Percentiles rank a stretch among this genome's conserved stretches.
phyloP scores from a whole-genome alignment of 2,329 filamentous ascomycete genomes.

The Iodosphaeria phyllophila region DNA sequence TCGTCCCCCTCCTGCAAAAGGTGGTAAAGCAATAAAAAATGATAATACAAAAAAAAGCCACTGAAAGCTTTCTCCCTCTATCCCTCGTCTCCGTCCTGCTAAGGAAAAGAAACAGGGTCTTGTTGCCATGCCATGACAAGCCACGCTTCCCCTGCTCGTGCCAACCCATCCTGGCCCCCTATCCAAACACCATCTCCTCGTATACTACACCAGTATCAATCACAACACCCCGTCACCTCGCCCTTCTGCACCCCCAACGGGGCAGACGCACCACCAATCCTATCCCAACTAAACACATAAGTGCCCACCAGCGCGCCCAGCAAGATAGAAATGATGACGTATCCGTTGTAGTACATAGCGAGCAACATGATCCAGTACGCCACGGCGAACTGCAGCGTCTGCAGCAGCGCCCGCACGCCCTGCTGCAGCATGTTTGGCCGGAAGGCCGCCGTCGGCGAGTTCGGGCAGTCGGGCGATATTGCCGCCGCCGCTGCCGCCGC shows the following conservation, averaged over 20 bases:
- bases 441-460: conserved; percentile 14
- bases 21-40: no score
- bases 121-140: no score
- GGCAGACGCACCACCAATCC: conserved; percentile 11
- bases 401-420: conserved; percentile 42
- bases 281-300: conserved; percentile 59
- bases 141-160: no score
- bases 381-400: conserved; percentile 53
- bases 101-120: no score
- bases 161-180: no score
- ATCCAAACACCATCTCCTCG: no score
- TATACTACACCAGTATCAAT: no score
- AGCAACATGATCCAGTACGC: conserved; percentile 64
- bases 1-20: no score
- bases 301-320: conserved; percentile 56
- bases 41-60: no score
- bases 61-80: no score
- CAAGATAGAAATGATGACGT: conserved; percentile 66
- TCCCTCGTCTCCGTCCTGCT: no score
- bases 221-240: conserved; percentile 8
- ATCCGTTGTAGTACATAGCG: conserved; percentile 40
- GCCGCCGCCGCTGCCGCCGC: conserved; percentile 1
- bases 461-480: conserved; percentile 1
- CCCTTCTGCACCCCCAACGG: neutral
- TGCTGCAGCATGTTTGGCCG: conserved; percentile 48